Conservation (phyloP, 257 asterid species). For the Rehmannia glutinosa region DNA sequence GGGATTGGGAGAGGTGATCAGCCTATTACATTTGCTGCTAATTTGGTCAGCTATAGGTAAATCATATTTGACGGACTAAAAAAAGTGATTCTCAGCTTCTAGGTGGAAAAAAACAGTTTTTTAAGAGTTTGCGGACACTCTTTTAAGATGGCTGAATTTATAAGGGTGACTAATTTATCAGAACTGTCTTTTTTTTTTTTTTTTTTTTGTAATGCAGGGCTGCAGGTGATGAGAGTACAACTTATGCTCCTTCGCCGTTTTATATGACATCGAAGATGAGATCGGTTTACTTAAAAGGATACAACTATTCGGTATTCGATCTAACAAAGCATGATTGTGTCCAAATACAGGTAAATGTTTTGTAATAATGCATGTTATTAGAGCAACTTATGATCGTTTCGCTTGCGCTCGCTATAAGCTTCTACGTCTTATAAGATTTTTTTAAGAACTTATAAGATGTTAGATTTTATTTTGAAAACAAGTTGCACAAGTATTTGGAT, state of each 20-base stretch:
- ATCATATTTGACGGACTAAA: no score
- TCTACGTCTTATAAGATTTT: no score
- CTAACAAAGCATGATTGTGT: constrained; percentile 71
- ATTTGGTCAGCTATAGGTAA: constrained; percentile 92
- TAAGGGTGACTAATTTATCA: background rate
- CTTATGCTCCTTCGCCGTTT: constrained; percentile 95
- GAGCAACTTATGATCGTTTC: no score
- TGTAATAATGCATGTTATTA: background rate
- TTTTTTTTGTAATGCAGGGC: constrained; percentile 48
- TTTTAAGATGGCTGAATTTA: background rate
- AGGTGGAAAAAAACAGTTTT: background rate
- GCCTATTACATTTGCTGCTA: constrained; percentile 93
- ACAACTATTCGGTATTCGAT: constrained; percentile 84
- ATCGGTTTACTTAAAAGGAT: constrained; percentile 87
- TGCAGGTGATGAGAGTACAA: constrained; percentile 92
- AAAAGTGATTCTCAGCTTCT: background rate
- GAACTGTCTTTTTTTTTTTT: background rate
- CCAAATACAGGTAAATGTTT: constrained; percentile 67
- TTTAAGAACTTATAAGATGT: no score
- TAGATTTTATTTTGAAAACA: no score
- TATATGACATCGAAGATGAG: constrained; percentile 92
- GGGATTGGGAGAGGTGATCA: constrained; percentile 99
- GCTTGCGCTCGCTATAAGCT: no score
- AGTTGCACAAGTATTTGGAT: no score
- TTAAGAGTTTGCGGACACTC: background rate